A percentile compares a stretch with the other conserved stretches of the same genome.
phyloP scores from a whole-genome alignment of 371 early-diverging fungal genomes.

The Nematocida sp. region DNA sequence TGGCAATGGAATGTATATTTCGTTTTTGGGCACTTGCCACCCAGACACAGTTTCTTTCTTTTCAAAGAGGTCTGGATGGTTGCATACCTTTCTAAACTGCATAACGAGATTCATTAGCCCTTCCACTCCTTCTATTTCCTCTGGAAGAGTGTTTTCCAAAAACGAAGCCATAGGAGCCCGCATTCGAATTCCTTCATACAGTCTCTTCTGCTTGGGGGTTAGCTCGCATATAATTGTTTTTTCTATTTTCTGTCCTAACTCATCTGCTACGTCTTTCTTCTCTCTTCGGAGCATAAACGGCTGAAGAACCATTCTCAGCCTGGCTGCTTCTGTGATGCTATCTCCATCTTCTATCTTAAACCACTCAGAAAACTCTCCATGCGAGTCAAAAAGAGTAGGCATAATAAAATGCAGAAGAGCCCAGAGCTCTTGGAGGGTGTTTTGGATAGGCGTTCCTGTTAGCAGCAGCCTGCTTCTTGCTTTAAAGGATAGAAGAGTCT shows the following conservation, averaged over 20 bases:
- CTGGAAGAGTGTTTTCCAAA: constrained; percentile 37
- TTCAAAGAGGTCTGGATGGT: constrained; percentile 94
- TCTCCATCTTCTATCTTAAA: constrained; percentile 67
- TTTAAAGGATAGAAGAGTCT: constrained; percentile 79
- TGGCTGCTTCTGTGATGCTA: constrained; percentile 78
- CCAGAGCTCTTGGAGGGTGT: constrained; percentile 87
- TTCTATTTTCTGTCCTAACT: constrained; percentile 76
- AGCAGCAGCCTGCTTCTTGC: constrained; percentile 78
- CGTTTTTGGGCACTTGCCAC: constrained; percentile 30
- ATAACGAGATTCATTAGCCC: constrained; percentile 85
- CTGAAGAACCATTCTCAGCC: constrained; percentile 86
- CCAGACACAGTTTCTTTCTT: constrained; percentile 70
- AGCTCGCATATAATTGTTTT: constrained; percentile 76
- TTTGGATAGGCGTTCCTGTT: constrained; percentile 93
- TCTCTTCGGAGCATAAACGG: constrained; percentile 95
- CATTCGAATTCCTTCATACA: constrained; percentile 63
- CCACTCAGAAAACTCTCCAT: constrained; percentile 74
- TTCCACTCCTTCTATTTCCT: constrained; percentile 68
- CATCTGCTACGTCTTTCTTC: constrained; percentile 87
- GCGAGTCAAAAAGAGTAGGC: constrained; percentile 89
- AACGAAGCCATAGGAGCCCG: constrained; percentile 50
- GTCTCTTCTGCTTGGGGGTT: constrained; percentile 73
- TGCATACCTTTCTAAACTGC: constrained; percentile 94
- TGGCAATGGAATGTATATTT: constrained; percentile 9
- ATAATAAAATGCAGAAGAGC: constrained; percentile 91